Evolutionary conservation across 495 filamentous ascomycete species (phyloP).

Genomic region (Ramalina peruviana): DNA sequence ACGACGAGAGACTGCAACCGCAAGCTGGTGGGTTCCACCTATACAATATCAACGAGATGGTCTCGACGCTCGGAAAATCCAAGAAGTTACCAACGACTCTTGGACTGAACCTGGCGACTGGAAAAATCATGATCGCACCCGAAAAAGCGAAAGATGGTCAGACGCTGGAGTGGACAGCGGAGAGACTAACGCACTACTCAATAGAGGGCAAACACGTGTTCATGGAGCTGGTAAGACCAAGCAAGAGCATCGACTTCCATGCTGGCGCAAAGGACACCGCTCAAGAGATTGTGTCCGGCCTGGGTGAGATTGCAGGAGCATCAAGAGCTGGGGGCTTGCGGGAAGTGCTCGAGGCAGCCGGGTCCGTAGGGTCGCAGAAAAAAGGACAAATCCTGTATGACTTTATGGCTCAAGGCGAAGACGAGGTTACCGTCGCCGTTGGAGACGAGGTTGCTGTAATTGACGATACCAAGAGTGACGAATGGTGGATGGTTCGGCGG

Average conservation of each 20-base stretch:
- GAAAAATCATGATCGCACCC: constrained; percentile 80
- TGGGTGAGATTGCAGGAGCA: constrained; percentile 81
- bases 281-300: constrained; percentile 72
- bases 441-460: constrained; percentile 86
- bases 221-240: constrained; percentile 77
- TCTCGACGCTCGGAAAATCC: constrained; percentile 82
- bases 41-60: constrained; percentile 94
- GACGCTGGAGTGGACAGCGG: constrained; percentile 83
- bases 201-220: constrained; percentile 98
- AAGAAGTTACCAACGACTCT: constrained; percentile 96
- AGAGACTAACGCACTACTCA: constrained; percentile 87
- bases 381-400: constrained; percentile 80
- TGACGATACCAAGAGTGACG: constrained; percentile 82
- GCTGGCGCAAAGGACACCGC: constrained; percentile 95
- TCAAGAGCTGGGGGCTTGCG: constrained; percentile 68
- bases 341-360: constrained; percentile 72
- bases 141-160: constrained; percentile 66
- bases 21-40: constrained; percentile 74
- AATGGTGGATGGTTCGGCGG: constrained; percentile 95
- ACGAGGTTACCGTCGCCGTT: constrained; percentile 83
- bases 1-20: constrained; percentile 23
- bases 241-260: constrained; percentile 90
- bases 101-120: constrained; percentile 75
- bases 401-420: constrained; percentile 90
- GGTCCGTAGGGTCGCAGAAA: constrained; percentile 51